phyloP scores from a whole-genome alignment of 139 green algal genomes.

The Gonium pectorale region DNA sequence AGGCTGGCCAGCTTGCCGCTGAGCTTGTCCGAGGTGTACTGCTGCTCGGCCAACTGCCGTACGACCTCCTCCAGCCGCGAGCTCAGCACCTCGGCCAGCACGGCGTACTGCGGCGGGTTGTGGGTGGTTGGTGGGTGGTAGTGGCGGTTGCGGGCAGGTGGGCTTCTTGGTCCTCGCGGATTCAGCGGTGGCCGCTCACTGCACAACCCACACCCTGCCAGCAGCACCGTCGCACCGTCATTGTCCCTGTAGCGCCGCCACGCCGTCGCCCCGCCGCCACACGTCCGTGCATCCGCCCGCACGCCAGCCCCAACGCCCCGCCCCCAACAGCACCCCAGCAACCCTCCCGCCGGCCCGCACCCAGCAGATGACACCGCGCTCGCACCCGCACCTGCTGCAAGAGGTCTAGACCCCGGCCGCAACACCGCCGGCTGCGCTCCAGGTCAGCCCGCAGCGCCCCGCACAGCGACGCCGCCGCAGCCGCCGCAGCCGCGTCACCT shows the following conservation, averaged over 20 bases:
- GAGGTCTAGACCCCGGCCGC: background rate
- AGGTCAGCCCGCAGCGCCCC: background rate
- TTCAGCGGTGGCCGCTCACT: no score
- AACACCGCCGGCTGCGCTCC: background rate
- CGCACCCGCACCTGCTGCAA: constrained; percentile 29
- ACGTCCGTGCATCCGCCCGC: no score
- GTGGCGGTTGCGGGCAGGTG: no score
- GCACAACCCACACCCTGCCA: no score
- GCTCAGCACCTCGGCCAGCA: constrained; percentile 30
- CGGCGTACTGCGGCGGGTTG: constrained; percentile 18
- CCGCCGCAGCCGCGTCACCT: background rate
- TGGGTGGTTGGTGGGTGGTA: background rate
- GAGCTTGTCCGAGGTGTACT: constrained; percentile 9
- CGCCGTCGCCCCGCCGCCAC: no score
- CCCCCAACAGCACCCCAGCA: no score
- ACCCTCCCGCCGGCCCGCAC: no score
- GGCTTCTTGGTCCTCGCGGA: no score
- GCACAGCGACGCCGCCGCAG: background rate
- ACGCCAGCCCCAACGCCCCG: no score
- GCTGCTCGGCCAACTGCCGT: constrained; percentile 37
- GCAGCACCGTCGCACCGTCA: no score
- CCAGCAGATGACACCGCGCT: no score
- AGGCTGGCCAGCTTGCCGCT: background rate
- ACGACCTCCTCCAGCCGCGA: constrained; percentile 21
- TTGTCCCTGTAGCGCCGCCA: no score